Base-by-base conservation (phyloP, 371 early-diverging fungal species). In the Apophysomyces elegans region DNA sequence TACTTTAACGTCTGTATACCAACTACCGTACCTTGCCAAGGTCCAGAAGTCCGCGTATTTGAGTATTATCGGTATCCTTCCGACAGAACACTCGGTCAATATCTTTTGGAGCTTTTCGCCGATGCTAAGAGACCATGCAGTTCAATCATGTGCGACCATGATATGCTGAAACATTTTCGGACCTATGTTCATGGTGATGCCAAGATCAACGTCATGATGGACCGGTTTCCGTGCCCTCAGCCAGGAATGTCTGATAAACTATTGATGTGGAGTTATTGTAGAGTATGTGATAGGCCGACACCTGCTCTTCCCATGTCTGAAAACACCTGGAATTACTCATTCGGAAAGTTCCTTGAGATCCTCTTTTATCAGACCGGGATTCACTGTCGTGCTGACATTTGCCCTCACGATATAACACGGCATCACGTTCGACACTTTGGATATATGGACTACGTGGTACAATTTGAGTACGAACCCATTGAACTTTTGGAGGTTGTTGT, bases 291-390 rank as follows among this genome's bases (percentile, higher is more conserved):
- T 1, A 81, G 83, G 16, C 77, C 78, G 2, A 95, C 96, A 0
- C 94, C 92, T 0, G 86, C 86, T 1, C 78, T 89, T 1, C 88
- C 87, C 14, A 92, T 99, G 88, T 91, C 96, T 0, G 93, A 92
- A 39, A 94, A 94, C 58, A 89, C 96, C 12, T 95, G 94, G 92
- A 92, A 91, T 61, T 95, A 92, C 65, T 97, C 98, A 7, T 96
- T 97, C 83, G 99, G 98, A 43, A 98, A 98, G 78, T 99, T 93
- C 69, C 75, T 99, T 16, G 99, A 99, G 75, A 80, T 95, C 0
- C 85, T 90, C 2, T 91, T 95, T 37, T 96, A 98, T 76, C 90
- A 90, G 64, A 79, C 79, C 13, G 80, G 81, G n/a, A 67, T 93
- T 1, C 79, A 68, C 37, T 90, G 92, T 45, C 85, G 93, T 11